Percentiles rank a stretch among this genome's conserved stretches.
Conservation (phyloP, 2,329 filamentous ascomycete genomes). For the Xylariales sp. region DNA sequence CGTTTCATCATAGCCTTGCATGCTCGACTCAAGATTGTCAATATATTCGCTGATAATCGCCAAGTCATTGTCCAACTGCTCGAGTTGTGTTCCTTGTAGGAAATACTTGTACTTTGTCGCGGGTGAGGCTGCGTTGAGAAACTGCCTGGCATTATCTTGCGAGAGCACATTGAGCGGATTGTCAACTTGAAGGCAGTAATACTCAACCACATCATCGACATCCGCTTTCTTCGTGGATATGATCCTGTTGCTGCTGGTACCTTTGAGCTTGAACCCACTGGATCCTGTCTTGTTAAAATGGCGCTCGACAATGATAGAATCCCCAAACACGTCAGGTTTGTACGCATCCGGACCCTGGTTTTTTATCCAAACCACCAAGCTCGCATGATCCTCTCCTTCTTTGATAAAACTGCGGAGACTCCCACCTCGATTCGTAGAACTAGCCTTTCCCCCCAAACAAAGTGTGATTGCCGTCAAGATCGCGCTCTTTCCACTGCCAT, state of each 20-base stretch:
- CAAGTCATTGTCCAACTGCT: constrained; percentile 90
- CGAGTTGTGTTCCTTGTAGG: constrained; percentile 87
- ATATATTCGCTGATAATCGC: constrained; percentile 74
- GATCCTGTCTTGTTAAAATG: constrained; percentile 72
- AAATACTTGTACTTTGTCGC: constrained; percentile 95
- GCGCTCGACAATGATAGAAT: constrained; percentile 85
- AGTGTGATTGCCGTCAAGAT: constrained; percentile 89
- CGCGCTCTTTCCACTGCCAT: constrained; percentile 96
- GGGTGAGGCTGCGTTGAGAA: constrained; percentile 79
- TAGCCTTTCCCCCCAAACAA: constrained; percentile 92
- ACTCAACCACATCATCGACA: constrained; percentile 89
- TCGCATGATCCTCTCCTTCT: constrained; percentile 73
- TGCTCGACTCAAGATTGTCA: constrained; percentile 64
- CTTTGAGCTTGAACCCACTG: constrained; percentile 86
- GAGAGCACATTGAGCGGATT: constrained; percentile 95
- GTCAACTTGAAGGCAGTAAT: constrained; percentile 89
- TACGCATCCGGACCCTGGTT: constrained; percentile 85
- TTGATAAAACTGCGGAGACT: constrained; percentile 90
- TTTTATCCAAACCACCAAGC: constrained; percentile 80
- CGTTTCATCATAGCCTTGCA: constrained; percentile 58
- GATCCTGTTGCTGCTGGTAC: constrained; percentile 57
- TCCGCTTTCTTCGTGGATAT: constrained; percentile 83
- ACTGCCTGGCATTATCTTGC: constrained; percentile 91
- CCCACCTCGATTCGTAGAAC: constrained; percentile 85
- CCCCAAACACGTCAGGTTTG: constrained; percentile 75